Conservation (phyloP, 768 basidiomycete species). For the Tylopilus subfusipes region DNA sequence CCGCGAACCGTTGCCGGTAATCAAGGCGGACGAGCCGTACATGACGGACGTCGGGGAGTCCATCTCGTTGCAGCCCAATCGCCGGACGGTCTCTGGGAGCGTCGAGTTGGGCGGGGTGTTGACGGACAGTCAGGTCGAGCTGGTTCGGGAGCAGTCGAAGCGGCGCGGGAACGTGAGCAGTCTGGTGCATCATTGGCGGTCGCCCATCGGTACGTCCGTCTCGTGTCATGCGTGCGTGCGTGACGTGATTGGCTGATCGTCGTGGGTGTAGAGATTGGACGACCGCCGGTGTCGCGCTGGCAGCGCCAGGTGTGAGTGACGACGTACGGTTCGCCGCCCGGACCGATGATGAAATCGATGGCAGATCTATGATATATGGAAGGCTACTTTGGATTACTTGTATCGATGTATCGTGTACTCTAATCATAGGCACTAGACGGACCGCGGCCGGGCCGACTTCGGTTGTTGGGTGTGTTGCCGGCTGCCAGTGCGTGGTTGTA, state of each 20-base stretch:
- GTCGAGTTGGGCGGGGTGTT: conserved; percentile 19
- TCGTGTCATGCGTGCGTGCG: not conserved
- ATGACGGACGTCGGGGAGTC: conserved; percentile 9
- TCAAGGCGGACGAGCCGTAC: conserved; percentile 10
- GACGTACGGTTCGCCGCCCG: not conserved
- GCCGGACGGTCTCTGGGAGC: conserved; percentile 20
- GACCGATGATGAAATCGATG: not conserved
- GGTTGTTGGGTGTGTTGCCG: too few species aligned
- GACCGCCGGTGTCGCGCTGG: conserved; percentile 5
- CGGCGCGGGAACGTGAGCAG: conserved; percentile 39
- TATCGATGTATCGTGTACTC: too few species aligned
- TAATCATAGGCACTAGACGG: too few species aligned
- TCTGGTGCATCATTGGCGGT: conserved; percentile 62
- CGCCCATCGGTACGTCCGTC: conserved; percentile 56
- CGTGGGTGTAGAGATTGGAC: conserved; percentile 9
- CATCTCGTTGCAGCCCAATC: conserved; percentile 25
- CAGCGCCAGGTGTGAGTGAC: not conserved
- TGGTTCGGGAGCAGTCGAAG: conserved; percentile 40
- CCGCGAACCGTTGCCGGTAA: not conserved
- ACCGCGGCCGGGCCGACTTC: too few species aligned
- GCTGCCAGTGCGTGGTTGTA: too few species aligned
- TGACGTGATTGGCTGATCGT: not conserved
- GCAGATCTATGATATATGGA: too few species aligned
- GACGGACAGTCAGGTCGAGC: conserved; percentile 40
- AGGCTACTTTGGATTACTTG: too few species aligned